These are phyloP conservation scores for Citrullus mucosospermus DNA, from an alignment of 306 rosid genomes.

Conservation along the genomic window DNA sequence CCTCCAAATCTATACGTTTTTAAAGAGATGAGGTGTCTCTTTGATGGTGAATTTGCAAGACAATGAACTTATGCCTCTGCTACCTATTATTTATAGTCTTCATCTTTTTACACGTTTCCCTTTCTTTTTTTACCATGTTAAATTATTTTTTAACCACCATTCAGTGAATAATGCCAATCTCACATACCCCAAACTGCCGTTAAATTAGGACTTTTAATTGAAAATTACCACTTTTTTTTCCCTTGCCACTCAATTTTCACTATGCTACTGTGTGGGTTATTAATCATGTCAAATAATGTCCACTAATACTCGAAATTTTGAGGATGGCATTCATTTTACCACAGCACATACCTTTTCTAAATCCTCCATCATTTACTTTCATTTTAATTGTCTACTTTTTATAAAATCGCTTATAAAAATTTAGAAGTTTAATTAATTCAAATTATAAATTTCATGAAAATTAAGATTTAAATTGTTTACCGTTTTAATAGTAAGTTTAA, in stretches of 20 bases:
- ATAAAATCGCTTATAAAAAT: too few species aligned
- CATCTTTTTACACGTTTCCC: neutral
- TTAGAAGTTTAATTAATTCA: too few species aligned
- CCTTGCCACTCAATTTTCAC: neutral
- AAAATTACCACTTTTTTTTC: neutral
- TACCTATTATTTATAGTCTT: neutral
- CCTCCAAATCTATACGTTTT: constrained; percentile 16
- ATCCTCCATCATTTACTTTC: too few species aligned
- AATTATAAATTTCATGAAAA: too few species aligned
- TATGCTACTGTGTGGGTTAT: neutral
- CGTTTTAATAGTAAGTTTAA: too few species aligned
- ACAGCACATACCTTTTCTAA: too few species aligned
- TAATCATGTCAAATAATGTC: neutral
- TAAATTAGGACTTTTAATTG: neutral
- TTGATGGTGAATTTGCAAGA: constrained; percentile 13
- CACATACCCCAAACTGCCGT: neutral
- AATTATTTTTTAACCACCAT: neutral
- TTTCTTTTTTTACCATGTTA: neutral
- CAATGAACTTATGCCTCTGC: neutral
- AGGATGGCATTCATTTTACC: too few species aligned
- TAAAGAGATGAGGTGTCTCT: constrained; percentile 44
- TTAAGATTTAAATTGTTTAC: too few species aligned
- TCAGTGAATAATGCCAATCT: neutral
- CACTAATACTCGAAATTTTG: too few species aligned
- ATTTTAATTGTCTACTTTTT: too few species aligned